These are phyloP conservation scores for Ascochyta rabiei DNA, from an alignment of 2,329 filamentous ascomycete species.

Conservation along the genomic window DNA sequence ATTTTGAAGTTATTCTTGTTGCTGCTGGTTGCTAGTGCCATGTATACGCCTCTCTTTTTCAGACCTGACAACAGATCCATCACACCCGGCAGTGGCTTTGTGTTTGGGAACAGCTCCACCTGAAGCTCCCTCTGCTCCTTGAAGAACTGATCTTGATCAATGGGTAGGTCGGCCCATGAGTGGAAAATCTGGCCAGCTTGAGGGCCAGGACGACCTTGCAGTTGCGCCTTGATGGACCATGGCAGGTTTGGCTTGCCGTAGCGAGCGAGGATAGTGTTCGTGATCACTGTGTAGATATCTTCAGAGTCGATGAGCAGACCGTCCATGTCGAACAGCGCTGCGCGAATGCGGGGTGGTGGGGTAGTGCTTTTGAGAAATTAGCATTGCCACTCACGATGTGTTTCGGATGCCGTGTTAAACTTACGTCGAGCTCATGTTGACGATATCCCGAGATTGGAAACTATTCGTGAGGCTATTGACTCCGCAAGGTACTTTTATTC, in stretches of 20 bases:
- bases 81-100: constrained; percentile 82
- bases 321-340: constrained; percentile 99
- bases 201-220: constrained; percentile 69
- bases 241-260: constrained; percentile 77
- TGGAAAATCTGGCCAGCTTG: constrained; percentile 69
- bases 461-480: not conserved
- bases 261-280: constrained; percentile 79
- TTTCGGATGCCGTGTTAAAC: not conserved
- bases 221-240: constrained; percentile 90
- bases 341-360: constrained; percentile 73
- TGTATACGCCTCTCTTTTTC: constrained; percentile 66
- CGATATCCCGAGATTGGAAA: not conserved
- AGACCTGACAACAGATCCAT: constrained; percentile 69
- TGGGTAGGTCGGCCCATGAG: constrained; percentile 85
- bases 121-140: constrained; percentile 68
- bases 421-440: constrained; percentile 27
- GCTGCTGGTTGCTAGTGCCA: constrained; percentile 86
- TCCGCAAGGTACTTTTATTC: not conserved
- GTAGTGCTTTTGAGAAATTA: constrained; percentile 14
- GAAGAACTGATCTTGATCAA: constrained; percentile 71
- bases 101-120: constrained; percentile 70
- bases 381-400: not conserved
- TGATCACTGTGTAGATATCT: constrained; percentile 83
- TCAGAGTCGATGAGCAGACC: constrained; percentile 93
- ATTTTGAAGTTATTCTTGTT: constrained; percentile 73